phyloP scores from a whole-genome alignment of 805 yeast species.

The Candida fluviatilis region DNA sequence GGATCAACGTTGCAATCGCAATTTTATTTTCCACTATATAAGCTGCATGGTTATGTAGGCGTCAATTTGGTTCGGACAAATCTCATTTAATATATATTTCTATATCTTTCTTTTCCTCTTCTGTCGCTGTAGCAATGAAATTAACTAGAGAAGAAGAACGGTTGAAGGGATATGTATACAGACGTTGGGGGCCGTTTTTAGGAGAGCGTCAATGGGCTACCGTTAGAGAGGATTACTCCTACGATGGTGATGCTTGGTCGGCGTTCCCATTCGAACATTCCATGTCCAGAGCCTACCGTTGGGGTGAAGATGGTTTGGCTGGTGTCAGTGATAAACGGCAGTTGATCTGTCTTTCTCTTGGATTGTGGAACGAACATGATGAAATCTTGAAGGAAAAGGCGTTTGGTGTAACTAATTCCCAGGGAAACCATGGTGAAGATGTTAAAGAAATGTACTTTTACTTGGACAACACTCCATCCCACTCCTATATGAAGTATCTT shows the following conservation, averaged over 20 bases:
- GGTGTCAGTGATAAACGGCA: constrained; percentile 87
- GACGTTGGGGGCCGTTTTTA: constrained; percentile 88
- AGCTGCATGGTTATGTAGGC: too few relatives aligned
- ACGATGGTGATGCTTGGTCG: constrained; percentile 86
- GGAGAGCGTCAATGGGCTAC: constrained; percentile 88
- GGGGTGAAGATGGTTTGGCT: constrained; percentile 96
- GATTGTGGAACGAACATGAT: constrained; percentile 90
- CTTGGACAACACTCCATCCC: constrained; percentile 89
- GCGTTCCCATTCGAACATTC: constrained; percentile 85
- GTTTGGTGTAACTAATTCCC: constrained; percentile 86
- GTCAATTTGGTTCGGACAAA: too few relatives aligned
- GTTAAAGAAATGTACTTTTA: constrained; percentile 84
- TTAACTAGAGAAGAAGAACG: constrained; percentile 37
- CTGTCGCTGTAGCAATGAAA: too few relatives aligned
- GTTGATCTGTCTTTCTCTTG: constrained; percentile 69
- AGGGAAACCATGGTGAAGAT: constrained; percentile 96
- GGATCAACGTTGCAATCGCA: too few relatives aligned
- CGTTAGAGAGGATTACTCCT: constrained; percentile 84
- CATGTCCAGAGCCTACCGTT: constrained; percentile 73
- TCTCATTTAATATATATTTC: too few relatives aligned
- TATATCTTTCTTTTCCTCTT: too few relatives aligned
- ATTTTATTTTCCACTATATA: too few relatives aligned
- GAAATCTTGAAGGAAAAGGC: constrained; percentile 78
- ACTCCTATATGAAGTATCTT: constrained; percentile 84
- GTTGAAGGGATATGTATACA: constrained; percentile 55